Evolutionary conservation across 768 basidiomycete species (phyloP), one percentile per base, ranked within the genome.

Genomic region (Porpolomopsis calyptriformis): DNA sequence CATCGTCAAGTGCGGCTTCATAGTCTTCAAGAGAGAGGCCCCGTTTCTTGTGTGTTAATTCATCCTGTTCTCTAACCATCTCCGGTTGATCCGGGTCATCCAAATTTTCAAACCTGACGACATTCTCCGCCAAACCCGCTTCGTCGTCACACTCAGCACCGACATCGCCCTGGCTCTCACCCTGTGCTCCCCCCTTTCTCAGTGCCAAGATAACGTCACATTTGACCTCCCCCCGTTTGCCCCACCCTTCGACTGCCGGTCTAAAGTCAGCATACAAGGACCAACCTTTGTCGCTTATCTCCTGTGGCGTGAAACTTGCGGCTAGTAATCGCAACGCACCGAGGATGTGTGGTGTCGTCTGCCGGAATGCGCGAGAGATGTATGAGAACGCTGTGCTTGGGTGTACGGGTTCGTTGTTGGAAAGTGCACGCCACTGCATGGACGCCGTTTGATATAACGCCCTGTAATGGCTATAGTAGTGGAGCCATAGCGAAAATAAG

Each of bases 191-290:
- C n/a, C n/a, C n/a, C 53, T 70, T 72, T 40, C 79, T 65, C 48
- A 86, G 59, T 16, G 58, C 72, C 25, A 97, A 68, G 41, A 98
- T 83, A 25, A 57, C 76, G 34, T 71, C 69, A 56, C 85, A 87
- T 29, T 71, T 71, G 22, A 96, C 67, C 53, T 87, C 79, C 2
- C 81, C 85, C 46, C 77, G 73, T 59, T 82, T 76, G 4, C 93
- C 93, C 93, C 93, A 98, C 20, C 77, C 80, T 22, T 78, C 78
- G 0, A 80, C 80, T 10, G 71, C 69, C 8, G 93, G 93, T 48
- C 93, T 80, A 61, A 97, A 96, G 14, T 86, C 82, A 20, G 79
- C 76, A 59, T 97, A 98, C 35, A 98, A 68, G 16, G 71, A 64
- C 68, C 85, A 92, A 7, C 83, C 94, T 46, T 71, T 65, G 39